phyloP scores from a whole-genome alignment of 306 rosid species.

The Pterocarpus santalinus region DNA sequence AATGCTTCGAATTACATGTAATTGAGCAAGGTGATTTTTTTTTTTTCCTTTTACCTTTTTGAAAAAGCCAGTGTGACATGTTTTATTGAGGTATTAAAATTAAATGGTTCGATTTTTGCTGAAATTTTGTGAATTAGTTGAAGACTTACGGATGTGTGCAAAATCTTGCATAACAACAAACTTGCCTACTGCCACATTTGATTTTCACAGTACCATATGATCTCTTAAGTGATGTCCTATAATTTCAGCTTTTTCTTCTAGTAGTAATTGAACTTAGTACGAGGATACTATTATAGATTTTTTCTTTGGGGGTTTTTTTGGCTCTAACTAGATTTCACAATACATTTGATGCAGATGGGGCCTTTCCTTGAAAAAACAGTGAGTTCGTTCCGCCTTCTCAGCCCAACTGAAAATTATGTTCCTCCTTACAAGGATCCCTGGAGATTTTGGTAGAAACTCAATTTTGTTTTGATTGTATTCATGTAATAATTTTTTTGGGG shows the following conservation, averaged over 20 bases:
- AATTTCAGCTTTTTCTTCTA: background rate
- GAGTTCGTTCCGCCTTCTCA: conserved; percentile 83
- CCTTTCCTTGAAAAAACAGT: conserved; percentile 74
- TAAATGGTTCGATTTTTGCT: background rate
- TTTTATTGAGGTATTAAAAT: background rate
- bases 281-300: background rate
- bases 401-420: conserved; percentile 83
- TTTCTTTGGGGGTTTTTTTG: background rate
- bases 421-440: conserved; percentile 98
- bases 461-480: conserved; percentile 41
- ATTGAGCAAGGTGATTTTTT: too few species aligned
- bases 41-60: too few species aligned
- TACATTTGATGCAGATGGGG: conserved; percentile 81
- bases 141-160: background rate
- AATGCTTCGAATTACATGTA: too few species aligned
- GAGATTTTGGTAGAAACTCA: conserved; percentile 89
- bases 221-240: background rate
- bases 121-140: background rate
- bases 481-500: conserved; percentile 6
- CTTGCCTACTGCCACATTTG: background rate
- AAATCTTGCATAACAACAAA: background rate
- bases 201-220: background rate
- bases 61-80: too few species aligned
- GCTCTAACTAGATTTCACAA: background rate
- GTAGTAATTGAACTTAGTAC: background rate